Conservation (phyloP, 2,329 filamentous ascomycete species). For the Delphinella strobiligena region DNA sequence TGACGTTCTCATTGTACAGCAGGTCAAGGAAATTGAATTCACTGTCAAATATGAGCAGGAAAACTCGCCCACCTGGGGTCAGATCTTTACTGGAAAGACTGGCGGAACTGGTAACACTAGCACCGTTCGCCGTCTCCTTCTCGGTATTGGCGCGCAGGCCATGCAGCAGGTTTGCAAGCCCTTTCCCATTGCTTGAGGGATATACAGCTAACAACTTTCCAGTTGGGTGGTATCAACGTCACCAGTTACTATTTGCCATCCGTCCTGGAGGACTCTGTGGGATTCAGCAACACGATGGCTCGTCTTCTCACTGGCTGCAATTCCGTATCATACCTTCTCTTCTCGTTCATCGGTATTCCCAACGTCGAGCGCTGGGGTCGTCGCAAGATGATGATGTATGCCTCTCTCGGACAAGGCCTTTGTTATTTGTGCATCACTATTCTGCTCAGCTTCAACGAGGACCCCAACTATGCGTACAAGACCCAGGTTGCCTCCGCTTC, state of each 20-base stretch:
- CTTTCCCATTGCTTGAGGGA: constrained; percentile 16
- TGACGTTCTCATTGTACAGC: constrained; percentile 33
- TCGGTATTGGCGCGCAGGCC: constrained; percentile 40
- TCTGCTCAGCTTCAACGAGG: constrained; percentile 31
- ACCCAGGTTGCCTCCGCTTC: constrained; percentile 26
- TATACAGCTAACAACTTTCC: too few relatives aligned
- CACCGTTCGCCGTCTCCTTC: constrained; percentile 38
- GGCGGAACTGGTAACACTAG: constrained; percentile 32
- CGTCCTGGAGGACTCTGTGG: constrained; percentile 46
- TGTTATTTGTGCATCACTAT: constrained; percentile 42
- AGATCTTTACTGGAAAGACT: constrained; percentile 37
- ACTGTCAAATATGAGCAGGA: constrained; percentile 37
- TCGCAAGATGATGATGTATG: constrained; percentile 48
- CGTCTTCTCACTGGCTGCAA: constrained; percentile 47
- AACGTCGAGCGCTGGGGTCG: constrained; percentile 42
- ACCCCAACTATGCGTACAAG: constrained; percentile 15
- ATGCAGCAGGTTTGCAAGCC: constrained; percentile 30
- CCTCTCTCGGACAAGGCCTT: constrained; percentile 39
- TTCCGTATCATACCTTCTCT: constrained; percentile 36
- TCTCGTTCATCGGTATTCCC: constrained; percentile 34
- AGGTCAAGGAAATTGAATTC: constrained; percentile 30
- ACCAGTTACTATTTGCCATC: constrained; percentile 43
- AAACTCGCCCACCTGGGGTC: constrained; percentile 37
- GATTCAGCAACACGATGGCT: constrained; percentile 38
- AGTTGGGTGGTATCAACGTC: constrained; percentile 17